Conservation (phyloP, 2,329 filamentous ascomycete genomes). For the Trichoderma afroharzianum region DNA sequence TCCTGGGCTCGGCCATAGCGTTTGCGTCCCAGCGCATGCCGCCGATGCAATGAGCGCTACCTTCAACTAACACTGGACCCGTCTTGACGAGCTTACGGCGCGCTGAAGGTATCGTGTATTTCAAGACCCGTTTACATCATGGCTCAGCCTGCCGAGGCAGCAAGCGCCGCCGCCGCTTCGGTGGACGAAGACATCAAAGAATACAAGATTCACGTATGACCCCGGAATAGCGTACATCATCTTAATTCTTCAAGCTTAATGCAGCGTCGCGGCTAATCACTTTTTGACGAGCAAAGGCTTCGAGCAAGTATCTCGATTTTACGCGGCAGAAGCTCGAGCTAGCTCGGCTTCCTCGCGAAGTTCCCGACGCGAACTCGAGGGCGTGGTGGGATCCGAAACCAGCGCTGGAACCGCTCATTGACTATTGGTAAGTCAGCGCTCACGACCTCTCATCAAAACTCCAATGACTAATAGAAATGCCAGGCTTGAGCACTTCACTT, state of each 20-base stretch:
- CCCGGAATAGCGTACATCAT: not conserved
- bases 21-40: not conserved
- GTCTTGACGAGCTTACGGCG: not conserved
- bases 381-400: conserved; percentile 59
- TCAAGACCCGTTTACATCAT: conserved; percentile 11
- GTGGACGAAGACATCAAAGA: conserved; percentile 45
- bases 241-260: conserved; percentile 26
- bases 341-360: conserved; percentile 60
- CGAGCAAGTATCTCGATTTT: conserved; percentile 62
- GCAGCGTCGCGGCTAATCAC: not conserved
- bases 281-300: conserved; percentile 46
- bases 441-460: not conserved
- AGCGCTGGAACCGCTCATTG: conserved; percentile 60
- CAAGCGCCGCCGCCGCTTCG: conserved; percentile 21
- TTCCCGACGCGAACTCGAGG: conserved; percentile 42
- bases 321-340: conserved; percentile 66
- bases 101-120: not conserved
- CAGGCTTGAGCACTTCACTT: conserved; percentile 65
- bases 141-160: conserved; percentile 22
- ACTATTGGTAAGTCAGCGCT: conserved; percentile 53
- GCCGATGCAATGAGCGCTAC: not conserved
- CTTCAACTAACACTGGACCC: not conserved
- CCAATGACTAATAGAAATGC: not conserved
- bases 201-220: conserved; percentile 55
- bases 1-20: not conserved